A percentile compares a stretch with the other conserved stretches of the same genome.
Evolutionary conservation across 1,284 basidiomycete genomes (phyloP).

Genomic region (Xerocomus amazonicus): DNA sequence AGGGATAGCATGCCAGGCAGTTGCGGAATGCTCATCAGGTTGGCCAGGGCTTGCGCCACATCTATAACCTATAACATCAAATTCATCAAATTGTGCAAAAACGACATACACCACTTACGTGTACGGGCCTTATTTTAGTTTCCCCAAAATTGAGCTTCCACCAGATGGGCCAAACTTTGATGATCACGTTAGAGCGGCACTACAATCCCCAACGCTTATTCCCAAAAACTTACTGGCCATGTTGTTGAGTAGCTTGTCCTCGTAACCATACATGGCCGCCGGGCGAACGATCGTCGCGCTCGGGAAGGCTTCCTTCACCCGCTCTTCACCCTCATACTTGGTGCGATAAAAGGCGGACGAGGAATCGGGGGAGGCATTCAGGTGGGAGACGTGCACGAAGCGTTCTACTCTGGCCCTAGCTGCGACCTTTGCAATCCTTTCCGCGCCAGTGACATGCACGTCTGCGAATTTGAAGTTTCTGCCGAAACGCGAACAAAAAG

Average conservation of each 20-base stretch:
- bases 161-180: conserved; percentile 80
- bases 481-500: conserved; percentile 23
- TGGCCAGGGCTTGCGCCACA: conserved; percentile 87
- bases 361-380: conserved; percentile 85
- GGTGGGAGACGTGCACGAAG: conserved; percentile 92
- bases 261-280: conserved; percentile 83
- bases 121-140: conserved; percentile 87
- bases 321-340: conserved; percentile 89
- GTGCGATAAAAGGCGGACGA: conserved; percentile 83
- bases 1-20: conserved; percentile 74
- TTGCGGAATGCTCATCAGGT: conserved; percentile 66
- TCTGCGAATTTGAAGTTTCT: conserved; percentile 84
- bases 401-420: conserved; percentile 77
- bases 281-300: conserved; percentile 90
- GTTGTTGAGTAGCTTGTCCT: conserved; percentile 93
- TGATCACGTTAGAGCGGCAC: conserved; percentile 22
- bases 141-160: conserved; percentile 90
- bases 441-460: conserved; percentile 79
- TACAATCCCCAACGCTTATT: conserved; percentile 5
- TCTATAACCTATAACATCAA: conserved; percentile 68
- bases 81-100: background rate
- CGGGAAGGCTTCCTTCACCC: conserved; percentile 83
- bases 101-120: conserved; percentile 54
- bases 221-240: conserved; percentile 69
- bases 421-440: conserved; percentile 79